Base-by-base conservation (phyloP, 1,284 basidiomycete genomes). In the Ganoderma boninense region DNA sequence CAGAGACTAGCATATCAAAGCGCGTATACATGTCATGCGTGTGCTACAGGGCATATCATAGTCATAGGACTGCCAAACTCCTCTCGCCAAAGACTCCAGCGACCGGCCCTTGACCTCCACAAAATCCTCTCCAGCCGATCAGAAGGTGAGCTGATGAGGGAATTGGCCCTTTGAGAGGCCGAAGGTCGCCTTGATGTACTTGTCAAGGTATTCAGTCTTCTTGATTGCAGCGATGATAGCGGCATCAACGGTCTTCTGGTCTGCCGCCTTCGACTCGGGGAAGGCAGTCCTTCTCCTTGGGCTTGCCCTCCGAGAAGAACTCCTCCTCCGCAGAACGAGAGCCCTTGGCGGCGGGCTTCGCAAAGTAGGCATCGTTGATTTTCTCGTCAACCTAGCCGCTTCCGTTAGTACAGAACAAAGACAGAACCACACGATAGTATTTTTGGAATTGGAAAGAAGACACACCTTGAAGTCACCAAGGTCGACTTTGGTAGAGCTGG, bases 401-500 rank as follows among this genome's bases (percentile, higher is more conserved):
- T 60, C 43, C 52, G 38, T 18, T 62, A 49, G 38, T n/a, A 26
- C 23, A 13, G 23, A 14, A 13, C 49, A 23, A 8, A 57, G 7
- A 35, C 54, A 1, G 29, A 35, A 16, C 54, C 29, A 16, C 29
- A 35, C 20, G 32, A 57, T 2, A 35, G 18, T 8, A 14, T 5
- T 6, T 18, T 23, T 26, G 13, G 29, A 29, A 32, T 1, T 54
- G 49, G 23, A 54, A 76, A 66, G 82, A 76, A 18, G 20, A 43
- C 64, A 26, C 29, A 95, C 95, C 85, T 90, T 89, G 82, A 96
- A 87, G 76, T 86, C 89, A 62, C 87, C 87, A 75, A 99, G 84
- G 78, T 98, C 95, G 79, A 99, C 85, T 87, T 95, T 97, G 81
- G 98, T 99, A 74, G 97, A 97, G 74, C 98, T 99, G 74, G 97